Percentiles rank a stretch among this genome's conserved stretches.
Conservation (phyloP, 139 green algal genomes). For the Marvania coccoides region DNA sequence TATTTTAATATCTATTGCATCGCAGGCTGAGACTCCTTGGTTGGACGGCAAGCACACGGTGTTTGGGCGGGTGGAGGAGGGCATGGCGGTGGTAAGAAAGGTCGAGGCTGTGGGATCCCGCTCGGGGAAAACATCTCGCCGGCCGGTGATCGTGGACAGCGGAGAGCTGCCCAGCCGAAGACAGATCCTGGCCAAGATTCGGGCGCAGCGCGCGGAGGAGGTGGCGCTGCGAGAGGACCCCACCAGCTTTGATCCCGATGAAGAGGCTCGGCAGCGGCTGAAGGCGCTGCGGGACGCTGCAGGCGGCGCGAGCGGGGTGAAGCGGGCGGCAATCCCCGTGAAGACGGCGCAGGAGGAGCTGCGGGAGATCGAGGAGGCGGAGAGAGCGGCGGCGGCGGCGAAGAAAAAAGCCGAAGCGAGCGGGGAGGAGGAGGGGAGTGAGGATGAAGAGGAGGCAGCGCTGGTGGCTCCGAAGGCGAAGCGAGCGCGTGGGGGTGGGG, state of each 20-base stretch:
- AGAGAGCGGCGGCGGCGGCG: neutral
- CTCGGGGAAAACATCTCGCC: constrained; percentile 39
- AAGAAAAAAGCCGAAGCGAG: neutral
- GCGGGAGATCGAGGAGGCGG: constrained; percentile 20
- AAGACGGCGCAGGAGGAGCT: constrained; percentile 45
- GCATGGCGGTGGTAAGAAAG: constrained; percentile 64
- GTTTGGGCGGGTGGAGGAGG: constrained; percentile 80
- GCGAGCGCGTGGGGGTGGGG: no score
- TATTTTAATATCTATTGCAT: neutral
- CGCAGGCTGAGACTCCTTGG: no score
- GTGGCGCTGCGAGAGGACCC: constrained; percentile 55
- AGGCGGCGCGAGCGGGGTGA: neutral
- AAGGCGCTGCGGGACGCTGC: constrained; percentile 34
- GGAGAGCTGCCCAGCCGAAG: constrained; percentile 60
- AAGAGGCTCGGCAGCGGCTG: constrained; percentile 47
- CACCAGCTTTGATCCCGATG: constrained; percentile 44
- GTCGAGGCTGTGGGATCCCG: constrained; percentile 62
- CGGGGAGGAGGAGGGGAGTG: neutral
- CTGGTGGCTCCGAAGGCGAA: no score
- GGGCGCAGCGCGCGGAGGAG: constrained; percentile 37
- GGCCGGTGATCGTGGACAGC: constrained; percentile 43
- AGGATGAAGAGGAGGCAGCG: no score
- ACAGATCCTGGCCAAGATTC: constrained; percentile 52
- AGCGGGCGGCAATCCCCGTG: constrained; percentile 4
- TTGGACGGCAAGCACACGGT: constrained; percentile 94